Base-by-base conservation (phyloP, 495 filamentous ascomycete species). In the Penicillium flavigenum region DNA sequence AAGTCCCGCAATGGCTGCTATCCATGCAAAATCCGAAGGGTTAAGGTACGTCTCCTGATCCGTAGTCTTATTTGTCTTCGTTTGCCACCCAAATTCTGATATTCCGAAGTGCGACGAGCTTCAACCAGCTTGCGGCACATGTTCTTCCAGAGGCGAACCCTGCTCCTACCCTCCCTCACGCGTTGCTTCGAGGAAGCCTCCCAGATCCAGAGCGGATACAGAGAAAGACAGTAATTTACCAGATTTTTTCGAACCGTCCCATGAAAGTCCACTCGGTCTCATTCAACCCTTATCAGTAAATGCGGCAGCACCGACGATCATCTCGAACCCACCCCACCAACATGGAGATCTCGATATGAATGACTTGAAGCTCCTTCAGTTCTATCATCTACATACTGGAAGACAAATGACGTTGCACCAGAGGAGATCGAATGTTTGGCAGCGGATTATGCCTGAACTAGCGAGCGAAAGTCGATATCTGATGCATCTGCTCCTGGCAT, bases 401-500 rank as follows among this genome's bases (percentile, higher is more conserved):
- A 47, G 16, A 39, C 38, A 47, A 12, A 60, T 60, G 58, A 31
- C 46, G 9, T 36, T 47, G 5, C 45, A 56, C 20, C 42, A 22
- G 19, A 56, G 16, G 27, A 44, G 48, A 54, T 26, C 24, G 10
- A 22, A 36, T 38, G 32, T 45, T 9, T 60, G 58, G 58, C 17
- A 56, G 46, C 31, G 32, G 12, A 54, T 56, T 11, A 56, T 60
- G 20, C 60, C 47, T 4, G 51, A 59, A 19, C 11, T 63, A 10
- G 60, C 51, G 7, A 29, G 43, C 2, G 8, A 32, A 29, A 41
- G 31, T 36, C 44, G 32, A 11, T 59, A 47, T 48, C 47, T 63
- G 41, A 63, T 63, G 60, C 60, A 63, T 36, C 47, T 63, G 12
- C 36, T 63, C 22, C n/a, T 63, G 8, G 60, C 56, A 19, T 38